Conservation (phyloP, 805 yeast species). For the Hemisphaericaspora nanyangensis region DNA sequence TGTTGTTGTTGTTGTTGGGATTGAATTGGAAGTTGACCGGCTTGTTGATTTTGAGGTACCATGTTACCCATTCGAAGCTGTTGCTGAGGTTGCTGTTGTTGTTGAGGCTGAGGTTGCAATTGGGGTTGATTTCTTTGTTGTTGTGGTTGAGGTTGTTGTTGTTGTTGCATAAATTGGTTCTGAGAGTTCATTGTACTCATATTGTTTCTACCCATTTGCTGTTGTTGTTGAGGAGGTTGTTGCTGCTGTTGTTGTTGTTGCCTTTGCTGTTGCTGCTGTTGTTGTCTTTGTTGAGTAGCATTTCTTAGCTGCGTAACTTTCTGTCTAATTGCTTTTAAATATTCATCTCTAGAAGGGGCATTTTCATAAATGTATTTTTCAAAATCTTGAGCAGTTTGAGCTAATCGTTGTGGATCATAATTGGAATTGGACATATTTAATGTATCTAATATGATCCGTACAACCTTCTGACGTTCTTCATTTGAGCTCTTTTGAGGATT, state of each 20-base stretch:
- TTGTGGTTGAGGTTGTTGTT: conserved; percentile 46
- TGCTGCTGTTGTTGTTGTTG: conserved; percentile 19
- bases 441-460: conserved; percentile 33
- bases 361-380: conserved; percentile 63
- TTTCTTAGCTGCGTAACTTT: conserved; percentile 33
- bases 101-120: conserved; percentile 24
- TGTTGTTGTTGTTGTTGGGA: conserved; percentile 20
- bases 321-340: conserved; percentile 40
- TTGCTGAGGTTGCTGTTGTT: conserved; percentile 8
- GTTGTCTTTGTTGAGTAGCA: conserved; percentile 18
- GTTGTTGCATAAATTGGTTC: conserved; percentile 35
- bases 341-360: conserved; percentile 55
- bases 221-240: conserved; percentile 15
- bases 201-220: conserved; percentile 9
- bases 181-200: conserved; percentile 34
- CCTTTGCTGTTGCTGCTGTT: conserved; percentile 6
- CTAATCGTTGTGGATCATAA: conserved; percentile 30
- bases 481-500: neutral
- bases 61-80: neutral
- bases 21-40: conserved; percentile 9
- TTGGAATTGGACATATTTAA: conserved; percentile 25
- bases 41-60: conserved; percentile 8
- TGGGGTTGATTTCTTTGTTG: conserved; percentile 38
- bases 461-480: conserved; percentile 38
- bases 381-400: conserved; percentile 59